Conservation (phyloP, 176 grass and related monocot genomes). For the Bromus sterilis region DNA sequence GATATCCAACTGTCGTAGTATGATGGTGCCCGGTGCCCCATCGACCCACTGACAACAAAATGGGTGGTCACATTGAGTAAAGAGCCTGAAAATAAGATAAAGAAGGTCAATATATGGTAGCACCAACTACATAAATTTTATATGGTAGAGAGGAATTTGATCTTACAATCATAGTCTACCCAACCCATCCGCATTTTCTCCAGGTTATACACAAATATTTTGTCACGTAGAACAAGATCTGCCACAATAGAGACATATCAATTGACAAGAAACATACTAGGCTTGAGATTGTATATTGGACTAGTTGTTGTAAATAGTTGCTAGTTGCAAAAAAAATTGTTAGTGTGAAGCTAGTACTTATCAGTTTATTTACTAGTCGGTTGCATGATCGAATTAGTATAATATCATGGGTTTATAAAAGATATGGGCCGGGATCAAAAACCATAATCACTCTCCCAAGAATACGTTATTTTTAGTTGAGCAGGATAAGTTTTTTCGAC, state of each 20-base stretch:
- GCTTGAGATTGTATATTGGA: background rate
- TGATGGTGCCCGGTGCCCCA: background rate
- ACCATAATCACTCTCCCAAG: background rate
- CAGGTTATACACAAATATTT: constrained; percentile 91
- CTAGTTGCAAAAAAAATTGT: background rate
- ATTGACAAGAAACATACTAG: constrained; percentile 8
- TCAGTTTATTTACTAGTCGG: background rate
- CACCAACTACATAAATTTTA: background rate
- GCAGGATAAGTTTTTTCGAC: background rate
- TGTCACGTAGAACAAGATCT: constrained; percentile 91
- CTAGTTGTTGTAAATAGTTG: background rate
- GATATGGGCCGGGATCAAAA: background rate
- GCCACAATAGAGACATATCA: background rate
- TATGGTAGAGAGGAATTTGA: background rate
- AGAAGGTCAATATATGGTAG: background rate
- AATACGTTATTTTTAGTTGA: background rate
- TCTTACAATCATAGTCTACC: constrained; percentile 82
- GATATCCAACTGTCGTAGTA: background rate
- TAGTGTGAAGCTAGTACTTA: background rate
- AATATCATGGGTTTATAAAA: background rate
- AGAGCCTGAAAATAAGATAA: background rate
- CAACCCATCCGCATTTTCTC: constrained; percentile 67
- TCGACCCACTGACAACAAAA: background rate
- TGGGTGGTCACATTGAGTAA: background rate
- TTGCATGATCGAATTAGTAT: background rate